Base-by-base conservation (phyloP, 2,329 filamentous ascomycete genomes). In the Penicillium sp. region DNA sequence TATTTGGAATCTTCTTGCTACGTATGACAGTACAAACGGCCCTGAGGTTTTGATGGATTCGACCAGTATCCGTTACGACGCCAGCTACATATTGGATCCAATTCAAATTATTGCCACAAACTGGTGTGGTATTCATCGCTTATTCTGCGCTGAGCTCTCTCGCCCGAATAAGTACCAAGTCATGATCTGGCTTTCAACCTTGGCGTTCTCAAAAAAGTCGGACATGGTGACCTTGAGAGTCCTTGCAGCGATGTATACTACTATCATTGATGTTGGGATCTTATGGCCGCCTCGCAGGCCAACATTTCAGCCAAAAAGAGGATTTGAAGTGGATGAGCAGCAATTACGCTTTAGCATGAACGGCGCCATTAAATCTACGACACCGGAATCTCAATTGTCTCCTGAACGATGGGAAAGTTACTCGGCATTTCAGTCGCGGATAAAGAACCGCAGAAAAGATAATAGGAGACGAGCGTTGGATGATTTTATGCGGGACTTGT, bases 341-440 rank as follows among this genome's bases (percentile, higher is more conserved):
- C 16, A 5, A n/a, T 14, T 42, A 4, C 38, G 38, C 4, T 45
- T 16, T 45, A 14, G 16, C 20, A 45, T 45, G 6, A 45, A 45
- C 42, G 6, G 8, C 42, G 42, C 42, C 42, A 45, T 45, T 24
- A 5, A 20, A 24, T 45, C 5, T 16, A 45, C 42, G 9, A 63
- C 53, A 4, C 60, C 61, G 14, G 61, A 63, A 46, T 57, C 48
- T 26, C 20, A 47, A 18, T 40, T 63, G 16, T 24, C 18, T 5
- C 56, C 45, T 12, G 1, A 28, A 16, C 28, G n/a, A 45, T 14
- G 47, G 12, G 61, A 63, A 30, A 52, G 43, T 6, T 24, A 33
- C 20, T 26, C 35, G 14, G 11, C 16, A 5, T 64, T 62, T 51
- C 38, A 42, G 24, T 48, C 33, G n/a, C 62, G 62, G 20, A 47